Conservation (phyloP, 176 grass and related monocot species). For the Lolium rigidum region DNA sequence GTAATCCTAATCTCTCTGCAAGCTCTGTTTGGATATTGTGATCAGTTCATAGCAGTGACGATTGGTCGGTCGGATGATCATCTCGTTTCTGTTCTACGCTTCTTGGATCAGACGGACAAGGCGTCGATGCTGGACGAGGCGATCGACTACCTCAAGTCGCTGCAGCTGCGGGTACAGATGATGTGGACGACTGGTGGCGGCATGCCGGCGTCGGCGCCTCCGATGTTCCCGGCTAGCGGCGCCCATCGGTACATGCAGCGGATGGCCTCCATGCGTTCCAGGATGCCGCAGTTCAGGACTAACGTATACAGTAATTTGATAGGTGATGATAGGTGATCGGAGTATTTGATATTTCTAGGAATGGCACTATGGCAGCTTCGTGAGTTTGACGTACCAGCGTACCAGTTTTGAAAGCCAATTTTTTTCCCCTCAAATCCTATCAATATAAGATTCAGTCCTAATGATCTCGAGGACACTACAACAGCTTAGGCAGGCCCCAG, state of each 20-base stretch:
- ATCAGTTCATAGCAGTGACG: not conserved
- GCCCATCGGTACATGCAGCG: slow-evolving; percentile 71
- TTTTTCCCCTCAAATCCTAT: too few species aligned
- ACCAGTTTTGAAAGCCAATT: too few species aligned
- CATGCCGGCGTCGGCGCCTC: slow-evolving; percentile 31
- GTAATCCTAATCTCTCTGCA: not conserved
- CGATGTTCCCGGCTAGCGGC: slow-evolving; percentile 63
- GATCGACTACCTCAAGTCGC: slow-evolving; percentile 87
- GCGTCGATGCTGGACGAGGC: slow-evolving; percentile 94
- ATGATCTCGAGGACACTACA: too few species aligned
- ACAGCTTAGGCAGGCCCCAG: too few species aligned
- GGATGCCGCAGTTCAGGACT: slow-evolving; percentile 49
- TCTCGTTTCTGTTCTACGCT: not conserved
- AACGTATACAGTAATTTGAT: too few species aligned
- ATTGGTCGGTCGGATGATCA: not conserved
- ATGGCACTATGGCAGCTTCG: too few species aligned
- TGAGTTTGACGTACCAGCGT: too few species aligned
- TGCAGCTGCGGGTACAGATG: slow-evolving; percentile 86
- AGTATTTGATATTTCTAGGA: too few species aligned
- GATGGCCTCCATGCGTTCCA: slow-evolving; percentile 41
- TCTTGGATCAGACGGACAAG: slow-evolving; percentile 66
- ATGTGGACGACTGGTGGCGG: slow-evolving; percentile 79
- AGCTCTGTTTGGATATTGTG: not conserved
- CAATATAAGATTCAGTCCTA: too few species aligned
- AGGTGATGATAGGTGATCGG: too few species aligned